Percentiles rank a stretch among this genome's conserved stretches.
Evolutionary conservation across 441 rosid species (phyloP).

Genomic region (Isatis lusitanica): DNA sequence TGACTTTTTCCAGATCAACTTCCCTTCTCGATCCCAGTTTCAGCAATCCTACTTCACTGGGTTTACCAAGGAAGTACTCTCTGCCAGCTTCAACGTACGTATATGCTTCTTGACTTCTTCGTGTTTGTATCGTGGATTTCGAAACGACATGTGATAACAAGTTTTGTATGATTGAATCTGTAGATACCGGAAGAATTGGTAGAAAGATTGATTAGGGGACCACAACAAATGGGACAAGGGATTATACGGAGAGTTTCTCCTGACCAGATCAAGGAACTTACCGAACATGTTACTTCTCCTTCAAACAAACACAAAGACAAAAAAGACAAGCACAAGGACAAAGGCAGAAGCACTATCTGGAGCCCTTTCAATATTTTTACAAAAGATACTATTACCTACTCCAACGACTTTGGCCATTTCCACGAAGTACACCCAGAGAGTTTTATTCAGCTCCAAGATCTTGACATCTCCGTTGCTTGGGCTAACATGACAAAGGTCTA

Average conservation of each 20-base stretch:
- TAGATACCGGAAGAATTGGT: conserved; percentile 51
- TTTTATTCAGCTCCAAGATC: conserved; percentile 46
- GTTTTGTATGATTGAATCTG: not conserved
- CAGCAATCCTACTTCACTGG: conserved; percentile 42
- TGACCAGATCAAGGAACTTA: conserved; percentile 41
- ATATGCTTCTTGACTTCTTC: not conserved
- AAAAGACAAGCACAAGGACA: not conserved
- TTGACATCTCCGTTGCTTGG: conserved; percentile 35
- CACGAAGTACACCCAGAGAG: conserved; percentile 44
- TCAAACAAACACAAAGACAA: conserved; percentile 29
- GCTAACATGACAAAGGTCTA: conserved; percentile 42
- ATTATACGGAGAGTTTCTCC: conserved; percentile 38
- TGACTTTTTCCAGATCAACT: conserved; percentile 36
- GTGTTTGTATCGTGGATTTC: too few species aligned
- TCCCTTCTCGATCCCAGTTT: conserved; percentile 37
- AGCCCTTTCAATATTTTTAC: conserved; percentile 42
- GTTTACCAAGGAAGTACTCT: conserved; percentile 49
- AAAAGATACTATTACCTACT: conserved; percentile 42
- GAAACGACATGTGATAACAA: not conserved
- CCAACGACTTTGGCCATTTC: conserved; percentile 53
- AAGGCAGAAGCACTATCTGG: not conserved
- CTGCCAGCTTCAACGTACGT: conserved; percentile 55
- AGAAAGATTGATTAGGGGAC: conserved; percentile 16
- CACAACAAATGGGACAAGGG: conserved; percentile 39
- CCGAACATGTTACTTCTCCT: conserved; percentile 26